Conservation (phyloP, 179 eudicot species). For the Drosera spatulata region DNA sequence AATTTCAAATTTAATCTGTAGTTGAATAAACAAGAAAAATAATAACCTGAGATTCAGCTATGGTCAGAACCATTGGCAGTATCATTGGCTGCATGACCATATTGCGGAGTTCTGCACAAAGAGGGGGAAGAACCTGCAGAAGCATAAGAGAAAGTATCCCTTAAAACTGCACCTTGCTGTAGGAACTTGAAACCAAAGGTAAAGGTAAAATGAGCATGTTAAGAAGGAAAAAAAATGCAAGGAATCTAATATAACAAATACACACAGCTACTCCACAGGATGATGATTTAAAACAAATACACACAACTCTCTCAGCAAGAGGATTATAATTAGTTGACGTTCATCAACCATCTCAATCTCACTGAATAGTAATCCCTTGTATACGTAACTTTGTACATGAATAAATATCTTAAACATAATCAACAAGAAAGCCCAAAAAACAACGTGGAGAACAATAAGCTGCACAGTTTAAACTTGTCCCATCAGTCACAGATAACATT, state of each 20-base stretch:
- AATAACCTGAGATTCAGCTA: slow-evolving; percentile 95
- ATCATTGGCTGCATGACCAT: slow-evolving; percentile 97
- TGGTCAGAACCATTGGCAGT: slow-evolving; percentile 92
- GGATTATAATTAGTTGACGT: too few species aligned
- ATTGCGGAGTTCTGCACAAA: slow-evolving; percentile 96
- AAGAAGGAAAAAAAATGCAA: neutral
- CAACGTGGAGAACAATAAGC: too few species aligned
- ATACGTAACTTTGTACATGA: too few species aligned
- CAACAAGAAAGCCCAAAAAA: too few species aligned
- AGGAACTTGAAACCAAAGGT: neutral
- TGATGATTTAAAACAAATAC: too few species aligned
- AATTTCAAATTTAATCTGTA: neutral
- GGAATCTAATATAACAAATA: neutral
- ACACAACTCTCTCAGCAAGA: too few species aligned
- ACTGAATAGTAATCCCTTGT: too few species aligned
- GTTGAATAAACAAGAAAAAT: neutral
- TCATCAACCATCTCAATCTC: too few species aligned
- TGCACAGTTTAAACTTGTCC: too few species aligned
- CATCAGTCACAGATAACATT: too few species aligned
- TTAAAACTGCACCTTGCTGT: neutral
- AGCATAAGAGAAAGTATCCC: slow-evolving; percentile 11
- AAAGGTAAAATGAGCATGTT: neutral
- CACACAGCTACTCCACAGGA: too few species aligned
- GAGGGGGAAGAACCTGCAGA: slow-evolving; percentile 93
- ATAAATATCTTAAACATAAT: too few species aligned